Evolutionary conservation across 2,329 filamentous ascomycete genomes (phyloP).

Genomic region (Lasiodiplodia theobromae): DNA sequence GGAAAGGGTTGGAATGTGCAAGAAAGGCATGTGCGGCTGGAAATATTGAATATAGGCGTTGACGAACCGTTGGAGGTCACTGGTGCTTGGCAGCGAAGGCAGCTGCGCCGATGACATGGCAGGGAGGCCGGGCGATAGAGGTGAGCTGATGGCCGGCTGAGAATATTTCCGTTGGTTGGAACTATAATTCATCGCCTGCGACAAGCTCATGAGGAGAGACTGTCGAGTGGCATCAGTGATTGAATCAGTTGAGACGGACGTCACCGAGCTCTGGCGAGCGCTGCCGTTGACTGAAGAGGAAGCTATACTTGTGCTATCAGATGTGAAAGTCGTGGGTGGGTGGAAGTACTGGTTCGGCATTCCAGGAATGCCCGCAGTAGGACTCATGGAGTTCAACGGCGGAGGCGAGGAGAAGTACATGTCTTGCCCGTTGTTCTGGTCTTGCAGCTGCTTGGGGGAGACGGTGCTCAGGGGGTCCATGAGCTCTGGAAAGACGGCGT

Average conservation of each 20-base stretch:
- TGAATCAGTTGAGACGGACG: conserved; percentile 68
- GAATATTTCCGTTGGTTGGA: conserved; percentile 64
- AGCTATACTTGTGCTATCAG: conserved; percentile 67
- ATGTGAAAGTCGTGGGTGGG: conserved; percentile 72
- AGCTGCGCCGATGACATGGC: conserved; percentile 50
- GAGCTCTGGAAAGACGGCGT: conserved; percentile 76
- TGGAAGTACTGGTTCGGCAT: conserved; percentile 67
- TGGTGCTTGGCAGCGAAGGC: conserved; percentile 75
- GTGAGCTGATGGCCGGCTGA: conserved; percentile 63
- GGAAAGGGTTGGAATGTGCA: conserved; percentile 88
- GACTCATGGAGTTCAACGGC: conserved; percentile 76
- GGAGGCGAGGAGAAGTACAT: conserved; percentile 81
- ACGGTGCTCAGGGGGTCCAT: conserved; percentile 67
- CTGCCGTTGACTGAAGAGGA: conserved; percentile 75
- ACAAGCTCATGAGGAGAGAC: conserved; percentile 67
- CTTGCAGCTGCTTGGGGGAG: conserved; percentile 76
- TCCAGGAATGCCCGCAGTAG: conserved; percentile 70
- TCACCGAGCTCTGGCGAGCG: conserved; percentile 66
- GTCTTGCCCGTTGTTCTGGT: conserved; percentile 73
- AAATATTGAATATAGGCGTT: conserved; percentile 90
- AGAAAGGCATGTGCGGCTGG: conserved; percentile 92
- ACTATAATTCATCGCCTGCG: conserved; percentile 64
- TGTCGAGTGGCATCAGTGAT: conserved; percentile 72
- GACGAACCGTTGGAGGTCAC: conserved; percentile 89
- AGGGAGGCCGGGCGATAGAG: conserved; percentile 48